Evolutionary conservation across 73 alveolate species (phyloP).

Genomic region (Paramecium pentaurelia): DNA sequence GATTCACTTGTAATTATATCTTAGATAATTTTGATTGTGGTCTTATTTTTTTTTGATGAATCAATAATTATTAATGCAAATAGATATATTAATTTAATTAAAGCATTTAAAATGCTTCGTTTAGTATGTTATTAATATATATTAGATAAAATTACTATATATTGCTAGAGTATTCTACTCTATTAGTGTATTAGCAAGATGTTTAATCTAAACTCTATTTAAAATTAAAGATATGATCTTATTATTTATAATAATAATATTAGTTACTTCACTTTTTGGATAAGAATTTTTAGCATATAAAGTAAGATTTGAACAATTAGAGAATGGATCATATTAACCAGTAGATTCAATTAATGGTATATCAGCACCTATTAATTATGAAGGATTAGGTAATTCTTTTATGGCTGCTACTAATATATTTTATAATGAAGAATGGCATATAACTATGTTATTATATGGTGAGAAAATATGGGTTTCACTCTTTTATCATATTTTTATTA

Average conservation of each 20-base stretch:
- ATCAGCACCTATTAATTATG: neutral
- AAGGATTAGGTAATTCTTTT: slow-evolving; percentile 37
- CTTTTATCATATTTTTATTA: slow-evolving; percentile 23
- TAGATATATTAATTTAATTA: slow-evolving; percentile 18
- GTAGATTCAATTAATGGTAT: neutral
- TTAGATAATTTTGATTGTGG: neutral
- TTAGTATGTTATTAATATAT: neutral
- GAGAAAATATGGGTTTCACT: neutral
- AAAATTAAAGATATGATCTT: slow-evolving; percentile 35
- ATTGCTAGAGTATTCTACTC: slow-evolving; percentile 9
- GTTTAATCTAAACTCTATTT: neutral
- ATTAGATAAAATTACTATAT: slow-evolving; percentile 5
- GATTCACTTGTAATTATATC: slow-evolving; percentile 4
- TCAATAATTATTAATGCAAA: neutral
- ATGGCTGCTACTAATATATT: slow-evolving; percentile 46
- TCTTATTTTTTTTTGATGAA: neutral
- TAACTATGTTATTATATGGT: slow-evolving; percentile 49
- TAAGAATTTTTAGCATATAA: slow-evolving; percentile 35
- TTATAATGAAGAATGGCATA: slow-evolving; percentile 61
- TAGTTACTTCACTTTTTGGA: neutral
- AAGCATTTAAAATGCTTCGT: slow-evolving; percentile 25
- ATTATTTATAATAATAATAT: neutral
- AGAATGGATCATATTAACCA: neutral
- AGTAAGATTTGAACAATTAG: neutral
- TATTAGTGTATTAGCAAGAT: slow-evolving; percentile 13